A percentile compares a stretch with the other conserved stretches of the same genome.
phyloP scores from a whole-genome alignment of 202 grass and related monocot genomes.

The Hordeum pubiflorum region DNA sequence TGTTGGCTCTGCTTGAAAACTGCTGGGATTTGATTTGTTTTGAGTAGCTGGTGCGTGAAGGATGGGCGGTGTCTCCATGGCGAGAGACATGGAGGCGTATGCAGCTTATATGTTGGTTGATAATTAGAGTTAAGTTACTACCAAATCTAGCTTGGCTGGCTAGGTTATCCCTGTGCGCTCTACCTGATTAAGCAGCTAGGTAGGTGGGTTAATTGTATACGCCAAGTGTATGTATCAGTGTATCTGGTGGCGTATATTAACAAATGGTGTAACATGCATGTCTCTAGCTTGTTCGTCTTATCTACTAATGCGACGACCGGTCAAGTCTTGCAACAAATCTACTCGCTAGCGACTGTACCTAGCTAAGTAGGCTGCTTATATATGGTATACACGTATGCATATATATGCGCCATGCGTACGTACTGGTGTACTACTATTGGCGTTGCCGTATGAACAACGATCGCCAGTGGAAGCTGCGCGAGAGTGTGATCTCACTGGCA shows the following conservation, averaged over 20 bases:
- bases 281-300: not conserved
- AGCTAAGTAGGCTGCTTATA: not conserved
- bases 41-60: not conserved
- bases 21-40: not conserved
- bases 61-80: conserved; percentile 18
- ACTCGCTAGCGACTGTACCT: not conserved
- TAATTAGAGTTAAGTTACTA: conserved; percentile 1
- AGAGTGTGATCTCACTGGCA: not conserved
- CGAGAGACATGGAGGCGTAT: conserved; percentile 24
- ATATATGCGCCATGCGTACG: not conserved
- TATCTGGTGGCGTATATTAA: not conserved
- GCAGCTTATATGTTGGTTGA: not conserved
- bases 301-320: not conserved
- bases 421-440: not conserved
- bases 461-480: not conserved
- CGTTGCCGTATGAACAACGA: not conserved
- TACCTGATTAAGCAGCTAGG: not conserved
- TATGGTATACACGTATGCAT: too few species aligned
- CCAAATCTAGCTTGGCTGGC: not conserved
- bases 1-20: not conserved
- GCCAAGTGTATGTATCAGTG: not conserved
- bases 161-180: not conserved
- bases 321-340: not conserved
- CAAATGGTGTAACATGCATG: not conserved
- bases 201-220: conserved; percentile 9